These are phyloP conservation scores for Lactarius tabidus DNA, from an alignment of 768 basidiomycete species.

Conservation along the genomic window DNA sequence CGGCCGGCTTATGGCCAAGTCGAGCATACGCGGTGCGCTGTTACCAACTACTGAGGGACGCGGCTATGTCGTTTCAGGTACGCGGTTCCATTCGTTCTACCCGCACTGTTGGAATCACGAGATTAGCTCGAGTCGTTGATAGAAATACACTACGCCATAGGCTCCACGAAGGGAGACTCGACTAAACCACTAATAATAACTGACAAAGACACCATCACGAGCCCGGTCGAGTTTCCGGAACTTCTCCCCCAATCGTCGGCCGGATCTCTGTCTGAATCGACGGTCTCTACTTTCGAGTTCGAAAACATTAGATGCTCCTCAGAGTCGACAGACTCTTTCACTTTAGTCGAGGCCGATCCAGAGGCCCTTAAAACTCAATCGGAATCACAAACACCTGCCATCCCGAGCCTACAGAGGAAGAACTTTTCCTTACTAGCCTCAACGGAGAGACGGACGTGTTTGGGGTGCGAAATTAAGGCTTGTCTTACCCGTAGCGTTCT, in stretches of 20 bases:
- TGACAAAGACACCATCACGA: constrained; percentile 3
- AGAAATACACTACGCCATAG: constrained; percentile 28
- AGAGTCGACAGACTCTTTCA: constrained; percentile 4
- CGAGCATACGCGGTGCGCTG: constrained; percentile 20
- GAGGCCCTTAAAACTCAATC: not conserved
- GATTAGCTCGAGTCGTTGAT: constrained; percentile 25
- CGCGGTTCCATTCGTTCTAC: not conserved
- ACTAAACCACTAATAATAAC: not conserved
- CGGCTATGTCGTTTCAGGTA: constrained; percentile 26
- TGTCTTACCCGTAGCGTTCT: not conserved
- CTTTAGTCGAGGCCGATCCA: constrained; percentile 9
- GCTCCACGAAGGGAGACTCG: not conserved
- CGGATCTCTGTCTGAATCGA: not conserved
- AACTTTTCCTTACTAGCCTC: constrained; percentile 20
- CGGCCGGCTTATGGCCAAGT: constrained; percentile 20
- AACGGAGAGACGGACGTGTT: constrained; percentile 17
- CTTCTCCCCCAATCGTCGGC: not conserved
- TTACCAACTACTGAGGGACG: constrained; percentile 21
- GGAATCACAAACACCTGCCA: not conserved
- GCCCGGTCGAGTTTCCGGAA: constrained; percentile 7
- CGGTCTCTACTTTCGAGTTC: not conserved
- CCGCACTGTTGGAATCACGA: not conserved
- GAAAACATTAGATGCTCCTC: not conserved
- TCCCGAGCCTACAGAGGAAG: constrained; percentile 15
- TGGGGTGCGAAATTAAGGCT: constrained; percentile 9